phyloP scores from a whole-genome alignment of 1,139 yeast genomes.

The Blastobotrys serpentis region DNA sequence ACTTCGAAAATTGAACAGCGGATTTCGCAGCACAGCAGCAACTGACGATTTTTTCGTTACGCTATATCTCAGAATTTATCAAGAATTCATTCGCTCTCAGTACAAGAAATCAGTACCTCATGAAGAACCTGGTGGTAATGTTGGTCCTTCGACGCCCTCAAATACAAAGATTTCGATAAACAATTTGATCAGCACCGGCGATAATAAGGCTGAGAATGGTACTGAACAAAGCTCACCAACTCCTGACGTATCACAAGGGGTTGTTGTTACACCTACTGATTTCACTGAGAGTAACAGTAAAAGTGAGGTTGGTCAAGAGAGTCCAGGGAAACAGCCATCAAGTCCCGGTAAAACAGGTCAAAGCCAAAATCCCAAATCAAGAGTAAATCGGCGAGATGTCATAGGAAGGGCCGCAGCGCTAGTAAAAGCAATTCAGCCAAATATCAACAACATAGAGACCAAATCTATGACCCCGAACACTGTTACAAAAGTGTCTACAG shows the following conservation, averaged over 20 bases:
- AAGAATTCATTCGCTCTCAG: slow-evolving; percentile 14
- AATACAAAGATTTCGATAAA: slow-evolving; percentile 10
- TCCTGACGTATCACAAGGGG: background rate
- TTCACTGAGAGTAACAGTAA: background rate
- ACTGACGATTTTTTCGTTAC: slow-evolving; percentile 74
- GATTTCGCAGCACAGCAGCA: slow-evolving; percentile 76
- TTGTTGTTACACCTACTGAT: slow-evolving; percentile 3
- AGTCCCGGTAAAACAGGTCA: slow-evolving; percentile 2
- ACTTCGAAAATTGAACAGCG: slow-evolving; percentile 65
- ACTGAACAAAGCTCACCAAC: background rate
- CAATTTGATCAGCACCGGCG: slow-evolving; percentile 5
- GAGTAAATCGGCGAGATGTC: slow-evolving; percentile 41
- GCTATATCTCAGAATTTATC: slow-evolving; percentile 53
- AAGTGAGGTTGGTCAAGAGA: background rate
- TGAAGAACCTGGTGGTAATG: too few species aligned
- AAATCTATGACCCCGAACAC: background rate
- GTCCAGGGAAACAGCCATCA: background rate
- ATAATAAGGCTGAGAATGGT: background rate
- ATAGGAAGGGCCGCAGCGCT: slow-evolving; percentile 38
- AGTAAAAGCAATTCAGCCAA: slow-evolving; percentile 31
- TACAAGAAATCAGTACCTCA: slow-evolving; percentile 4
- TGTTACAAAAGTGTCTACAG: background rate
- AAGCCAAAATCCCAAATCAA: slow-evolving; percentile 19
- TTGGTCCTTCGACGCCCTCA: too few species aligned
- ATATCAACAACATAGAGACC: slow-evolving; percentile 18